Conservation (phyloP, 768 basidiomycete species). For the Boletus bicolor region DNA sequence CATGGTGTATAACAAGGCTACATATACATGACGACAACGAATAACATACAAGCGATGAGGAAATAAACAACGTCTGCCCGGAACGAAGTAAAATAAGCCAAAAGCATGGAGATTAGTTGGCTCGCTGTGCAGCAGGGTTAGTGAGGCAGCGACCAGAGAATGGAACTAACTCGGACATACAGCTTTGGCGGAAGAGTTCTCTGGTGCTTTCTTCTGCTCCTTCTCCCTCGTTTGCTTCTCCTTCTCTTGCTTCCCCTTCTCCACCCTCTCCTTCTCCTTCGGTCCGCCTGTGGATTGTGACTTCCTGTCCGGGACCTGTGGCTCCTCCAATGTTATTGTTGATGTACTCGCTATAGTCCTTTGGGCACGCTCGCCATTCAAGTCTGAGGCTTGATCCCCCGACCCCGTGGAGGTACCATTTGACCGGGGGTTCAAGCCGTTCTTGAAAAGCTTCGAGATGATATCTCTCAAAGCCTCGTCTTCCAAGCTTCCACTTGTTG, state of each 20-base stretch:
- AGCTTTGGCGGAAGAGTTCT: not conserved
- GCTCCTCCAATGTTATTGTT: constrained; percentile 3
- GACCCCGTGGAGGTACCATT: constrained; percentile 15
- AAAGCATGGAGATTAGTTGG: not conserved
- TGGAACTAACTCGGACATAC: constrained; percentile 8
- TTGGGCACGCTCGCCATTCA: constrained; percentile 2
- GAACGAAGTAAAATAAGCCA: not conserved
- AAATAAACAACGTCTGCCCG: constrained; percentile 9
- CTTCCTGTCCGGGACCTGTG: constrained; percentile 13
- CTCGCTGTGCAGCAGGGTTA: constrained; percentile 3
- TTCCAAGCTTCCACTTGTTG: constrained; percentile 32
- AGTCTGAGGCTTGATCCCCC: constrained; percentile 16
- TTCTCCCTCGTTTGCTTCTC: not conserved
- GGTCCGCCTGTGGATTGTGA: not conserved
- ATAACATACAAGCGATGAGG: constrained; percentile 5
- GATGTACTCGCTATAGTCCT: not conserved
- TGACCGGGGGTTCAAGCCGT: constrained; percentile 14
- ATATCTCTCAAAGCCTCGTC: constrained; percentile 31
- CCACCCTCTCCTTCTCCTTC: not conserved
- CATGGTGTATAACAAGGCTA: constrained; percentile 9
- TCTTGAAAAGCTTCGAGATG: constrained; percentile 32
- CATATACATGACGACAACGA: not conserved
- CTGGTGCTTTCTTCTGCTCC: not conserved
- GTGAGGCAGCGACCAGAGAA: not conserved
- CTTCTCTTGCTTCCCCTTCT: not conserved